Conservation (phyloP, 1,139 yeast species). For the Casaregolazyma lundiana region DNA sequence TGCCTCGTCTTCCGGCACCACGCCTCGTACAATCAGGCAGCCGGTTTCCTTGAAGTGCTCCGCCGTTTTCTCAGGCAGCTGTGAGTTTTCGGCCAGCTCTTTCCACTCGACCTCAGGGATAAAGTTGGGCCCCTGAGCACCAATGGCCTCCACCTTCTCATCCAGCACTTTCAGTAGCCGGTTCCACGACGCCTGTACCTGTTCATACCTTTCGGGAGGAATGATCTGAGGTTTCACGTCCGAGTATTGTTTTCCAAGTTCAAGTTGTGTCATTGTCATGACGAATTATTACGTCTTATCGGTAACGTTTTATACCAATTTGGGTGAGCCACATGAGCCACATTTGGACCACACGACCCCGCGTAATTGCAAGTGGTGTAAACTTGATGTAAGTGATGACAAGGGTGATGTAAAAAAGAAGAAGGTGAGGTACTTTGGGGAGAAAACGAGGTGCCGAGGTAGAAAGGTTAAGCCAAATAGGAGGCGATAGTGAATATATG, state of each 20-base stretch:
- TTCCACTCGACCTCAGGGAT: slow-evolving; percentile 9
- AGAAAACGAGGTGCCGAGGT: too few relatives aligned
- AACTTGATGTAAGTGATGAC: too few relatives aligned
- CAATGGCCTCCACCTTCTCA: slow-evolving; percentile 5
- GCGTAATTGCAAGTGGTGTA: too few relatives aligned
- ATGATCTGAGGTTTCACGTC: slow-evolving; percentile 7
- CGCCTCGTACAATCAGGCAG: slow-evolving; percentile 10
- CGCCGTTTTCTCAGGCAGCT: slow-evolving; percentile 5
- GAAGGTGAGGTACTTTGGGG: too few relatives aligned
- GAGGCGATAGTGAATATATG: too few relatives aligned
- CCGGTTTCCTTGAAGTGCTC: slow-evolving; percentile 11
- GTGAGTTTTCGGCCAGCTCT: not conserved
- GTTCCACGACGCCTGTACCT: slow-evolving; percentile 8
- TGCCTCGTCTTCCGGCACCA: slow-evolving; percentile 8
- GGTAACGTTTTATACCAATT: not conserved
- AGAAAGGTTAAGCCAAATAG: too few relatives aligned
- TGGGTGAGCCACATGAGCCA: too few relatives aligned
- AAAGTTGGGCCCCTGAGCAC: slow-evolving; percentile 6
- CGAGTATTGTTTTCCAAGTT: slow-evolving; percentile 5
- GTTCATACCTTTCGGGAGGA: slow-evolving; percentile 3
- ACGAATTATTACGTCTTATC: not conserved
- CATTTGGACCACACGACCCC: not conserved
- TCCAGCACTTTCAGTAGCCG: slow-evolving; percentile 6
- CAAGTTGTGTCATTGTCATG: slow-evolving; percentile 1
- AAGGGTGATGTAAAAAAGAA: too few relatives aligned